These are phyloP conservation scores for Salix purpurea DNA, from an alignment of 345 rosid genomes.

Conservation along the genomic window DNA sequence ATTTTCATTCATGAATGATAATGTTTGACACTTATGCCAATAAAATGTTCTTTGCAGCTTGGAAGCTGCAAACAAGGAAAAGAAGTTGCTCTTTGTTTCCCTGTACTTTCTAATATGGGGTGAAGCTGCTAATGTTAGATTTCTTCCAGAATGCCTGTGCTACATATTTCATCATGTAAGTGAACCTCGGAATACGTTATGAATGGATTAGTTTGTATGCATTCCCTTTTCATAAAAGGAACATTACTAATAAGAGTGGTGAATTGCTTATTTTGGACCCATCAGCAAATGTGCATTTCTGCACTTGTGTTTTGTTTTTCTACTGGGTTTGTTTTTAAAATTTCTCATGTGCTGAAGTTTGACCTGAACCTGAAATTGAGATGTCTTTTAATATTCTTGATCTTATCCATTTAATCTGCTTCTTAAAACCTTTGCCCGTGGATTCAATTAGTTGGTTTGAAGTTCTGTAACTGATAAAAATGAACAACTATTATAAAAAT, in stretches of 20 bases:
- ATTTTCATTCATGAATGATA: background rate
- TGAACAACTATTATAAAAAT: background rate
- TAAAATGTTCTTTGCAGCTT: conserved; percentile 45
- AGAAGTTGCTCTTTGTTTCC: conserved; percentile 70
- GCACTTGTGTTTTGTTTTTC: background rate
- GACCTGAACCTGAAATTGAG: background rate
- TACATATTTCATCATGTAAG: conserved; percentile 96
- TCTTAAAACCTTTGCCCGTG: too few relatives aligned
- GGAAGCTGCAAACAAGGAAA: conserved; percentile 73
- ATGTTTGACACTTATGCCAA: conserved; percentile 1
- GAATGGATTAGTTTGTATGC: background rate
- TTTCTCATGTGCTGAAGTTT: background rate
- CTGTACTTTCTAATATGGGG: conserved; percentile 94
- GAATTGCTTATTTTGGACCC: background rate
- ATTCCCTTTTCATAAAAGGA: background rate
- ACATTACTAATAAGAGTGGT: background rate
- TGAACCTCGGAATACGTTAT: conserved; percentile 1
- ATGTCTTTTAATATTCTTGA: too few relatives aligned
- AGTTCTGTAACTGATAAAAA: background rate
- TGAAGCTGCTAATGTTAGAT: conserved; percentile 80
- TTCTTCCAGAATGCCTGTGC: conserved; percentile 90
- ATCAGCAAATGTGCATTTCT: background rate
- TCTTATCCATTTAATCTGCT: too few relatives aligned
- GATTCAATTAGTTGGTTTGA: too few relatives aligned
- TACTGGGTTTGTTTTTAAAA: background rate